Evolutionary conservation across 352 stramenopile genomes (phyloP).

Genomic region (Globisporangium cylindrosporum): DNA sequence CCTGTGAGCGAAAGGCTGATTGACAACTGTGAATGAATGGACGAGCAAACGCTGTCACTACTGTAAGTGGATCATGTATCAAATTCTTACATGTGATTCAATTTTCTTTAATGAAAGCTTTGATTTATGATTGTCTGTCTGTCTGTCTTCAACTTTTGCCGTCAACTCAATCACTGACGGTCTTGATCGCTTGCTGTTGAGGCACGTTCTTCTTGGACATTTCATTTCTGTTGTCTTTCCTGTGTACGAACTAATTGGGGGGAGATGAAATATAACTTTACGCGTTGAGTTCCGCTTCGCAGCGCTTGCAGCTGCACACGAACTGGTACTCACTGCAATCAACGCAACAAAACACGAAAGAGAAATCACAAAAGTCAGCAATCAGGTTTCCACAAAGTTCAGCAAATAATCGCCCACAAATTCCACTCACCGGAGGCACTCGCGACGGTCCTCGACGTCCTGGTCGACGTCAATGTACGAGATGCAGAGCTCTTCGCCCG

Average conservation of each 20-base stretch:
- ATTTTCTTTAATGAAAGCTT: neutral
- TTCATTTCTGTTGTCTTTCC: neutral
- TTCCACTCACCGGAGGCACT: conserved; percentile 57
- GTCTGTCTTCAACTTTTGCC: neutral
- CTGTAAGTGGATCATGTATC: neutral
- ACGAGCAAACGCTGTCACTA: too few species aligned
- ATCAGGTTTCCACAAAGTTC: neutral
- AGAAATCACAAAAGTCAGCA: neutral
- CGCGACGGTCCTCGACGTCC: conserved; percentile 70
- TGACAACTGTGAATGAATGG: too few species aligned
- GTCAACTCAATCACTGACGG: neutral
- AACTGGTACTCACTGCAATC: conserved; percentile 78
- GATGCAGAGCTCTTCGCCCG: conserved; percentile 93
- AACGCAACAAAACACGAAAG: neutral
- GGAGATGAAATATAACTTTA: conserved; percentile 18
- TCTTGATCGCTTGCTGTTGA: neutral
- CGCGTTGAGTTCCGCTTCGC: conserved; percentile 57
- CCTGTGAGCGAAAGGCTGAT: too few species aligned
- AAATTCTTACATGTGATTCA: neutral
- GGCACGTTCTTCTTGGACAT: neutral
- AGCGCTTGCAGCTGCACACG: conserved; percentile 63
- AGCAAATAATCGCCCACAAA: neutral
- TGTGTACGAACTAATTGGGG: neutral
- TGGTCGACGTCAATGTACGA: conserved; percentile 93
- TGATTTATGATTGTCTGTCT: neutral